Conservation (phyloP, 306 rosid species). For the Sphenostylis stenocarpa region DNA sequence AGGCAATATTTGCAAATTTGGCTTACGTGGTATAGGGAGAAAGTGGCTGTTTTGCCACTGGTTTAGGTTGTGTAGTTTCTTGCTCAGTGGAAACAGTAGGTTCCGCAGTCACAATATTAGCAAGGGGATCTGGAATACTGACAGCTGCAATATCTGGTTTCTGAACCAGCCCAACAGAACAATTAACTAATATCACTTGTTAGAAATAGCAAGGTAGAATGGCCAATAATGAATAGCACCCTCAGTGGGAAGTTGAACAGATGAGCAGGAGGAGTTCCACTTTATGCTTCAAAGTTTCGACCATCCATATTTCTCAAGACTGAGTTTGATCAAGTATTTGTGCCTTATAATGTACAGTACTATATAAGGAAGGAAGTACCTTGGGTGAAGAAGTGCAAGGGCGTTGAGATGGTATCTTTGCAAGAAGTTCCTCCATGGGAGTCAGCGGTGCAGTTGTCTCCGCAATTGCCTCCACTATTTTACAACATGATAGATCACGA, state of each 20-base stretch:
- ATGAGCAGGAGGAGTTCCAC: background rate
- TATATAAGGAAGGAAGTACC: constrained; percentile 46
- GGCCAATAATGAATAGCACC: background rate
- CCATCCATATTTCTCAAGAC: background rate
- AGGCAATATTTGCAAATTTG: constrained; percentile 1
- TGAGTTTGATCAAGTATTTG: background rate
- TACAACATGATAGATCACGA: constrained; percentile 66
- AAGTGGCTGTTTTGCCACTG: constrained; percentile 43
- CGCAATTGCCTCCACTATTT: constrained; percentile 89
- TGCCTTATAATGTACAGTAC: background rate
- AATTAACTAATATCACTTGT: constrained; percentile 24
- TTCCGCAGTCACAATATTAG: constrained; percentile 38
- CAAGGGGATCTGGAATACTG: constrained; percentile 39
- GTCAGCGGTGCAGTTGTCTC: constrained; percentile 86
- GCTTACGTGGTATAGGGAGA: constrained; percentile 76
- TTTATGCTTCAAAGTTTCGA: background rate
- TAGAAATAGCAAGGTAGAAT: background rate
- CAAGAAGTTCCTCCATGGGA: constrained; percentile 80
- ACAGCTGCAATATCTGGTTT: constrained; percentile 37
- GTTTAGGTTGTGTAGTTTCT: constrained; percentile 43
- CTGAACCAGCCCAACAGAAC: constrained; percentile 50
- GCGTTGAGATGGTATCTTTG: constrained; percentile 79
- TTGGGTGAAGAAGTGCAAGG: constrained; percentile 43
- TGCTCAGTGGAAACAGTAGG: constrained; percentile 38
- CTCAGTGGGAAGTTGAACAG: background rate